These are phyloP conservation scores for Cantharellus anzutake DNA, from an alignment of 768 basidiomycete genomes.

Conservation along the genomic window DNA sequence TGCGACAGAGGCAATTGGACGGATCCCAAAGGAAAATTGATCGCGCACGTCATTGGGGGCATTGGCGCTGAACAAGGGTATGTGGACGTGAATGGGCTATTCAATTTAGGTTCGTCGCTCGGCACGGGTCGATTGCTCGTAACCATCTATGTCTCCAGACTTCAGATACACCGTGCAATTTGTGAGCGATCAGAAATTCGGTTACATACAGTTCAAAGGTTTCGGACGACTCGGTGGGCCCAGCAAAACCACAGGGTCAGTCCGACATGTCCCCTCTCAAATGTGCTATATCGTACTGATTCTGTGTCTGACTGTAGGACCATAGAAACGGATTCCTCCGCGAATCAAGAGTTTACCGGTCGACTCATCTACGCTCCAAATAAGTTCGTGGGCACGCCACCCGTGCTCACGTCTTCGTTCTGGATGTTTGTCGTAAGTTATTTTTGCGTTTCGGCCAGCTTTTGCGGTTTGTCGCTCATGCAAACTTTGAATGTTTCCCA, in stretches of 20 bases:
- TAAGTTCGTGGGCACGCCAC: neutral
- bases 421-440: constrained; percentile 1
- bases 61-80: neutral
- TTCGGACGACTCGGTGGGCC: neutral
- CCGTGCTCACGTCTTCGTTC: constrained; percentile 3
- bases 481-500: no score
- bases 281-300: neutral
- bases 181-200: neutral
- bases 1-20: neutral
- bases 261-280: no score
- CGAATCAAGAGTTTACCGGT: neutral
- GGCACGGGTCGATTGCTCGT: neutral
- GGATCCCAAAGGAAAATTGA: neutral
- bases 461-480: no score
- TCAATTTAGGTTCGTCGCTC: neutral
- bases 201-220: neutral
- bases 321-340: neutral
- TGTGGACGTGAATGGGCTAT: neutral
- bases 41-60: neutral
- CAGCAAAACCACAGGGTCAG: no score
- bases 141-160: neutral
- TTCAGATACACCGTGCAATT: neutral
- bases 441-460: constrained; percentile 6
- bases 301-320: neutral
- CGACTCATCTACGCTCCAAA: neutral